phyloP scores from a whole-genome alignment of 2,329 filamentous ascomycete genomes.

The Kalaharituber pfeilii region DNA sequence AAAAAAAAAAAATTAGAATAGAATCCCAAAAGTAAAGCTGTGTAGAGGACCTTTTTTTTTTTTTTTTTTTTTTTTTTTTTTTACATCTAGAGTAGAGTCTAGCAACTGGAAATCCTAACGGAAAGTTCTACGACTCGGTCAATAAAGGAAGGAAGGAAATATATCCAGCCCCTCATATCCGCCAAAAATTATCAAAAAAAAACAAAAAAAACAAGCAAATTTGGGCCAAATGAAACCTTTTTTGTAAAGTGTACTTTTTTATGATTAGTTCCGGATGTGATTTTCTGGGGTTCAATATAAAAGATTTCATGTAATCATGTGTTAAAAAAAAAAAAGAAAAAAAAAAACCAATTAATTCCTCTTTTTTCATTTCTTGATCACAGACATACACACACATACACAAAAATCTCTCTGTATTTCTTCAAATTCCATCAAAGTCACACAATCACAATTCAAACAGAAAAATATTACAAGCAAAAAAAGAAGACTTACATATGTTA shows the following conservation, averaged over 20 bases:
- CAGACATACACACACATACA: no score
- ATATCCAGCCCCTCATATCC: background rate
- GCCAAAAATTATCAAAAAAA: background rate
- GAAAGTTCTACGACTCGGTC: background rate
- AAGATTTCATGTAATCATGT: background rate
- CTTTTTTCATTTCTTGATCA: background rate
- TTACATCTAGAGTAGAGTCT: no score
- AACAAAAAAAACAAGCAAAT: background rate
- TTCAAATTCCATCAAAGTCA: background rate
- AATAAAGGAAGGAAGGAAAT: background rate
- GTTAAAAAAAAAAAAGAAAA: background rate
- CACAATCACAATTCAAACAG: background rate
- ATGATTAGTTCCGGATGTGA: background rate
- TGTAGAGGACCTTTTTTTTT: conserved; percentile 2
- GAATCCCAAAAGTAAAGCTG: no score
- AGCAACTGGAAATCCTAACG: no score
- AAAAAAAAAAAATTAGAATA: conserved; percentile 2
- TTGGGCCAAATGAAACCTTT: background rate
- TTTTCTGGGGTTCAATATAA: background rate
- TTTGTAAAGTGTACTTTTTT: background rate
- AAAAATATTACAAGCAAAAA: background rate
- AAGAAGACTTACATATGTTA: no score
- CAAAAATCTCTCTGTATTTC: background rate
- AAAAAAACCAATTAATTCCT: background rate
- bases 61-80: background rate